Evolutionary conservation across 768 basidiomycete genomes (phyloP).

Genomic region (Lenzites betulinus): DNA sequence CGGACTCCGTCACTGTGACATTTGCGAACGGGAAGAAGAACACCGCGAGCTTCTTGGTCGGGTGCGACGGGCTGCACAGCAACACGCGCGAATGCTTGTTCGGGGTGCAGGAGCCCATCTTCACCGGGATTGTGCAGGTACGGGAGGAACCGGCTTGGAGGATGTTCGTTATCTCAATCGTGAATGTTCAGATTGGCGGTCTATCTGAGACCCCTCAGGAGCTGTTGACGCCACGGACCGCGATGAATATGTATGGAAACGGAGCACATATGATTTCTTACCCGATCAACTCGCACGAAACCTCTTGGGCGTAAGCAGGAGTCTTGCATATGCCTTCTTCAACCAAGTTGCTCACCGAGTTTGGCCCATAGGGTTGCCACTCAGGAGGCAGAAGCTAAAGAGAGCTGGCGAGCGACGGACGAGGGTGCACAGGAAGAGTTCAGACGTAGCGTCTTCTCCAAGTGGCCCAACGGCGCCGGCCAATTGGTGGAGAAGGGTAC

Average conservation of each 20-base stretch:
- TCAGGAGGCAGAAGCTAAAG: conserved; percentile 41
- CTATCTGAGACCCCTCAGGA: conserved; percentile 31
- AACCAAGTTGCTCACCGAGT: background rate
- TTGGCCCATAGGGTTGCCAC: conserved; percentile 32
- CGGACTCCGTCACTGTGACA: conserved; percentile 33
- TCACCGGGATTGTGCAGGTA: conserved; percentile 43
- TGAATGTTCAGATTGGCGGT: conserved; percentile 36
- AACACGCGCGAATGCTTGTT: conserved; percentile 40
- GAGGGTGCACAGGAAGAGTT: conserved; percentile 29
- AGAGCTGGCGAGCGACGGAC: conserved; percentile 44
- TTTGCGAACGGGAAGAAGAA: conserved; percentile 40
- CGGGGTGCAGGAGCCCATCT: conserved; percentile 38
- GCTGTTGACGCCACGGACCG: conserved; percentile 20
- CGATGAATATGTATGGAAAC: conserved; percentile 40
- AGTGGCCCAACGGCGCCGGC: conserved; percentile 32
- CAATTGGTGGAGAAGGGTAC: conserved; percentile 29
- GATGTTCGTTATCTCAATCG: background rate
- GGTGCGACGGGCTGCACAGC: conserved; percentile 49
- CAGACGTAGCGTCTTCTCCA: conserved; percentile 22
- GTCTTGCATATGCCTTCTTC: background rate
- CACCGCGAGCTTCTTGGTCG: conserved; percentile 42
- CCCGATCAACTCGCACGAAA: conserved; percentile 33
- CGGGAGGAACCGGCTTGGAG: background rate
- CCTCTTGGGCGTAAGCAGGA: conserved; percentile 41
- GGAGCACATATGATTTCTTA: conserved; percentile 42